Evolutionary conservation across 306 rosid genomes (phyloP), one percentile per base, ranked within the genome.

Genomic region (Lotus japonicus): DNA sequence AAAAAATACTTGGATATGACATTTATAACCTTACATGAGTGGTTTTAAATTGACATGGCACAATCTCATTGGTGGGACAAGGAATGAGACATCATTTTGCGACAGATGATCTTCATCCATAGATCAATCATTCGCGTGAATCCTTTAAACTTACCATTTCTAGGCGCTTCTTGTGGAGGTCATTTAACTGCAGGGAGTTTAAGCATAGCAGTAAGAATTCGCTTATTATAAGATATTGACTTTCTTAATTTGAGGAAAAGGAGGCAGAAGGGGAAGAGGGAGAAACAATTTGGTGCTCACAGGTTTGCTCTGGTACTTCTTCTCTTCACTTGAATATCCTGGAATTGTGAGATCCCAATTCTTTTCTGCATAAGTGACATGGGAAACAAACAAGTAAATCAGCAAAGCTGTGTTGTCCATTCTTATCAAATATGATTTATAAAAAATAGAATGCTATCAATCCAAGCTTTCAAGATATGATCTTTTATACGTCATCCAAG

Each of bases 271-370:
- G 56, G 43, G 13, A 36, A 31, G 65, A 9, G 39, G 44, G 39
- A 48, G 21, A 60, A n/a, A 48, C 3, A 2, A 52, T 78, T 53
- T 41, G 36, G 43, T 71, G 56, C 99, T 84, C 75, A 90, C 97
- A 60, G 83, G 73, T 83, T 75, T 90, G 77, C 73, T 85, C 64
- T 80, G 90, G 77, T 61, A 6, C 85, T 87, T 95, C 84, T 83
- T 77, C 72, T 90, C 97, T 71, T 95, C 97, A 71, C 84, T 86
- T 51, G 96, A 86, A 82, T 88, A 95, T 68, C 92, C 97, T 1
- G 99, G 95, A 81, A 95, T 41, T n/a, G 83, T 82, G 84, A 88
- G 71, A 57, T 83, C 77, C 91, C 95, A 95, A 74, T 88, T 88
- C 74, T 88, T 88, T 84, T 95, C 99, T 95, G 97, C 82, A 82